These are phyloP conservation scores for Bryoerythrophyllum caledonicum DNA, from an alignment of 225 moss, liverwort and hornwort genomes.

Conservation along the genomic window DNA sequence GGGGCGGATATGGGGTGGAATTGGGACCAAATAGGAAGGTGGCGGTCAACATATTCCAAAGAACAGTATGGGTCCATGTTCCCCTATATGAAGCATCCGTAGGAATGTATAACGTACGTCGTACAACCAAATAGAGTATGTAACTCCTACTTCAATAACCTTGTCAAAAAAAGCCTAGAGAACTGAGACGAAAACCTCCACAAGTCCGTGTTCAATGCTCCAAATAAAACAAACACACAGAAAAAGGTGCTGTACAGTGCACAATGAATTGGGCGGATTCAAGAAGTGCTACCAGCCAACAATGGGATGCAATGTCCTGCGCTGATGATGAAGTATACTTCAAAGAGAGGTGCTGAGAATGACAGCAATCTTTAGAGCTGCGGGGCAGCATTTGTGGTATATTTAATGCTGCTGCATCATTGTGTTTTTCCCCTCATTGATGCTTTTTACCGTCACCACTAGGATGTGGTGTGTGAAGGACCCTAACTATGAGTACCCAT, in stretches of 20 bases:
- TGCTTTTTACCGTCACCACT: neutral
- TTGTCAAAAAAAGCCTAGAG: no score
- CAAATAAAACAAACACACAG: no score
- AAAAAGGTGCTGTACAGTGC: no score
- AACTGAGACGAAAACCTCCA: no score
- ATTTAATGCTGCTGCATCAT: slow-evolving; percentile 1
- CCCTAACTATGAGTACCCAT: neutral
- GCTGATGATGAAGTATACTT: slow-evolving; percentile 13
- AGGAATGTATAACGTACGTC: no score
- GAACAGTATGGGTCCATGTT: neutral
- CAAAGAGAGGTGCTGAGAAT: neutral
- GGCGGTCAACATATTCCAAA: neutral
- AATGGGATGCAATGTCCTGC: neutral
- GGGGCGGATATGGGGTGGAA: no score
- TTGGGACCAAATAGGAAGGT: no score
- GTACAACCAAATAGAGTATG: neutral
- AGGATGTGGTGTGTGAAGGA: no score
- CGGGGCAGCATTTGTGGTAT: slow-evolving; percentile 9
- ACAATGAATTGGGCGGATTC: slow-evolving; percentile 3
- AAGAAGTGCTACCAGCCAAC: neutral
- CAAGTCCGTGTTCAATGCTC: no score
- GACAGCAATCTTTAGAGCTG: slow-evolving; percentile 8
- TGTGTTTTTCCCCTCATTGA: neutral
- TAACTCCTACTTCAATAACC: no score
- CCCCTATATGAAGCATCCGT: no score